phyloP scores from a whole-genome alignment of 441 rosid species.

The Gossypium gossypioides region DNA sequence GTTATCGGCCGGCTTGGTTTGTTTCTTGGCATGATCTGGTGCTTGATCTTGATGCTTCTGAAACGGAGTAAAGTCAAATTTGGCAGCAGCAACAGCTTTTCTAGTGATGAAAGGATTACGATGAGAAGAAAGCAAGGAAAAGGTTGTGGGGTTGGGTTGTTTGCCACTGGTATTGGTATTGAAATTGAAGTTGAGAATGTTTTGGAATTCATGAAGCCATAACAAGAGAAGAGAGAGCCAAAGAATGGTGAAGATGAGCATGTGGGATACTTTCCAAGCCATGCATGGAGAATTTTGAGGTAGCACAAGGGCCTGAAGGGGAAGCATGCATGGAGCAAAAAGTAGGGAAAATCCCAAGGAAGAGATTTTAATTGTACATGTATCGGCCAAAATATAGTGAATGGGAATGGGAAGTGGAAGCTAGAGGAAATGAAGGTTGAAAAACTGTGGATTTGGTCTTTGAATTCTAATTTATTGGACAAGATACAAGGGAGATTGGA shows the following conservation, averaged over 20 bases:
- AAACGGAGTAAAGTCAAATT: constrained; percentile 55
- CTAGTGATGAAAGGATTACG: constrained; percentile 25
- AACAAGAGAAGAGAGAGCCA: constrained; percentile 51
- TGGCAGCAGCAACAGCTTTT: constrained; percentile 37
- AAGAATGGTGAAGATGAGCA: constrained; percentile 26
- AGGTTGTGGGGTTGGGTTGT: constrained; percentile 6
- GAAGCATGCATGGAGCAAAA: constrained; percentile 39
- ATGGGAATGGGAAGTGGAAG: neutral
- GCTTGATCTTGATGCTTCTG: constrained; percentile 17
- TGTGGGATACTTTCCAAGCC: constrained; percentile 42
- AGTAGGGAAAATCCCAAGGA: neutral
- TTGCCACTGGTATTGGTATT: constrained; percentile 12
- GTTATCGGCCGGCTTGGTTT: constrained; percentile 7
- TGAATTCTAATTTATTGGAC: constrained; percentile 22
- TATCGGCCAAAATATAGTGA: no score
- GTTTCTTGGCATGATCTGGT: neutral
- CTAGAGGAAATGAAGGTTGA: neutral
- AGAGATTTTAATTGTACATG: neutral
- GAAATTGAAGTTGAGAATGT: constrained; percentile 22
- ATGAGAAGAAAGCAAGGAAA: constrained; percentile 1
- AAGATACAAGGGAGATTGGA: neutral
- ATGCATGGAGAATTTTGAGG: constrained; percentile 24
- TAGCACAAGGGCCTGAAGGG: constrained; percentile 22
- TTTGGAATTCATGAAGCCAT: constrained; percentile 35
- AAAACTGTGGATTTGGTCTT: constrained; percentile 8